Evolutionary conservation across 176 grass and related monocot genomes (phyloP).

Genomic region (Elaeis guineensis): DNA sequence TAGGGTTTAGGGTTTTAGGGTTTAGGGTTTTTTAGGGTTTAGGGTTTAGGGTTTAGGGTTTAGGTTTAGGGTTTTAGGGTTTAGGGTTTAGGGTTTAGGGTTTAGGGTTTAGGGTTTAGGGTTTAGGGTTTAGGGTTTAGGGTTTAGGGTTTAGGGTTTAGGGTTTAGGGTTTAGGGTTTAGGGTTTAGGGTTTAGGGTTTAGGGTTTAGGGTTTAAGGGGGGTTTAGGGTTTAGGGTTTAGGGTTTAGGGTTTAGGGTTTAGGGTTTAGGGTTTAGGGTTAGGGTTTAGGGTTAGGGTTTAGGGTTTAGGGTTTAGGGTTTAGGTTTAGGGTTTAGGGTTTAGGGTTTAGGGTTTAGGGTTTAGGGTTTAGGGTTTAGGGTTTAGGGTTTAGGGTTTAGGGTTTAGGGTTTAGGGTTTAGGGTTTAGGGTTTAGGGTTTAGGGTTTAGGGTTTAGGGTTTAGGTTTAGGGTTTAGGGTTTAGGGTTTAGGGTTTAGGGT

Average conservation of each 20-base stretch:
- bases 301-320: background rate
- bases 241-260: slow-evolving; percentile 7
- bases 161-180: slow-evolving; percentile 14
- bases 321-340: background rate
- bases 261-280: slow-evolving; percentile 1
- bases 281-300: slow-evolving; percentile 3
- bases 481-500: background rate
- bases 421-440: background rate
- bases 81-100: slow-evolving; percentile 6
- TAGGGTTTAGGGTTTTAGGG: slow-evolving; percentile 11
- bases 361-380: too few relatives aligned
- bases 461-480: slow-evolving; percentile 4
- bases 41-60: slow-evolving; percentile 7
- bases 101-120: slow-evolving; percentile 15
- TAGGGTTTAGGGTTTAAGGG: slow-evolving; percentile 8
- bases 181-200: slow-evolving; percentile 14
- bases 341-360: background rate
- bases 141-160: slow-evolving; percentile 17
- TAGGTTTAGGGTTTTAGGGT: slow-evolving; percentile 5
- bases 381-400: background rate
- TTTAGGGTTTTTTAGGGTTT: slow-evolving; percentile 11
- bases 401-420: slow-evolving; percentile 5
- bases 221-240: slow-evolving; percentile 11
- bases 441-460: background rate
- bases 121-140: slow-evolving; percentile 11